Conservation (phyloP, 768 basidiomycete genomes). For the Kwoniella sp. region DNA sequence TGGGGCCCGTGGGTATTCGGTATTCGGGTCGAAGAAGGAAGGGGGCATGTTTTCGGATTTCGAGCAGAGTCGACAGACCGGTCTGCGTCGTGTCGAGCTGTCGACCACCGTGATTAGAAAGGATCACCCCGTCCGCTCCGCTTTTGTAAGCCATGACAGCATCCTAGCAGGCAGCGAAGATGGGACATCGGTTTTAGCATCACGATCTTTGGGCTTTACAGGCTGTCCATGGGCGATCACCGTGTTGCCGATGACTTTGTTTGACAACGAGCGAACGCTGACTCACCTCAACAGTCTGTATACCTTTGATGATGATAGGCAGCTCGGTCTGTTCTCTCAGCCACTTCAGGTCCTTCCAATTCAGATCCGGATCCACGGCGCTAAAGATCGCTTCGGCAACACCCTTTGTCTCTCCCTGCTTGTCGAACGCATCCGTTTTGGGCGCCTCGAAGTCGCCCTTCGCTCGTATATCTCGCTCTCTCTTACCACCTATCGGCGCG, state of each 20-base stretch:
- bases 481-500: slow-evolving; percentile 77
- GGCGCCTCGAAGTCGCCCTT: slow-evolving; percentile 51
- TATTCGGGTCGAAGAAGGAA: slow-evolving; percentile 39
- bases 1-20: slow-evolving; percentile 37
- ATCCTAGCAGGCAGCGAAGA: slow-evolving; percentile 61
- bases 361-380: slow-evolving; percentile 55
- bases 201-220: background rate
- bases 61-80: slow-evolving; percentile 42
- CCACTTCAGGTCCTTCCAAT: slow-evolving; percentile 58
- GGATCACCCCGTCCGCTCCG: slow-evolving; percentile 81
- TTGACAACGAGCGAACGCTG: background rate
- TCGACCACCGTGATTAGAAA: slow-evolving; percentile 65
- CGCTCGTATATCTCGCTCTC: slow-evolving; percentile 56
- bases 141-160: slow-evolving; percentile 80
- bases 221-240: too few relatives aligned
- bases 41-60: slow-evolving; percentile 49
- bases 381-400: slow-evolving; percentile 55
- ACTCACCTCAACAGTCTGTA: slow-evolving; percentile 55
- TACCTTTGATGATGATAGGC: slow-evolving; percentile 61
- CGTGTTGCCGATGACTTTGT: too few relatives aligned
- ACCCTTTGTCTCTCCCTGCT: slow-evolving; percentile 41
- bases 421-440: slow-evolving; percentile 42
- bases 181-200: background rate
- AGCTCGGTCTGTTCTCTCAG: slow-evolving; percentile 57
- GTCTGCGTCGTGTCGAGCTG: slow-evolving; percentile 50